A percentile compares a stretch with the other conserved stretches of the same genome.
Evolutionary conservation across 768 basidiomycete species (phyloP).

Genomic region (Termitomyces sp.): DNA sequence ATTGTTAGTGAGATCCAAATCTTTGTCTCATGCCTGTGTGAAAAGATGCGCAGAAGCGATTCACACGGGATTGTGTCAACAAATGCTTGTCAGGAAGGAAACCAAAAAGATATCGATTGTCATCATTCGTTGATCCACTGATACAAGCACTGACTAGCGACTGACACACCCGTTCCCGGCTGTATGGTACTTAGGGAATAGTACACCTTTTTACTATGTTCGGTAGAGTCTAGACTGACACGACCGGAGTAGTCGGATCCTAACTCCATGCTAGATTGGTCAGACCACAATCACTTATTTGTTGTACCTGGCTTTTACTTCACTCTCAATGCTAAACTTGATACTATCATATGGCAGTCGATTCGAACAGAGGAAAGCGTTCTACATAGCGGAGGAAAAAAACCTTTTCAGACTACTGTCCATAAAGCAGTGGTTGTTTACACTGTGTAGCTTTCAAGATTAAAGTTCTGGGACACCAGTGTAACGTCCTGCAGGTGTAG

Average conservation of each 20-base stretch:
- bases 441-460: neutral
- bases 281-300: no score
- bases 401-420: neutral
- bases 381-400: neutral
- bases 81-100: neutral
- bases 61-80: neutral
- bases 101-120: neutral
- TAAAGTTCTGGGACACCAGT: conserved; percentile 29
- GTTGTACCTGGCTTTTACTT: neutral
- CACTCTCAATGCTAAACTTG: neutral
- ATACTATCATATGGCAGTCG: neutral
- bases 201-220: no score
- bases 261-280: no score
- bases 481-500: conserved; percentile 17
- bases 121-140: no score
- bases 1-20: neutral
- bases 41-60: neutral
- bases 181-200: no score
- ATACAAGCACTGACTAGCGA: no score
- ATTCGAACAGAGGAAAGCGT: neutral
- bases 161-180: no score
- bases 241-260: no score
- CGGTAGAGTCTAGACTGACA: no score
- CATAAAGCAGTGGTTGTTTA: neutral
- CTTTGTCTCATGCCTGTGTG: neutral